Evolutionary conservation across 2,329 filamentous ascomycete species (phyloP), one percentile per base, ranked within the genome.

Genomic region (Alternaria sp.): DNA sequence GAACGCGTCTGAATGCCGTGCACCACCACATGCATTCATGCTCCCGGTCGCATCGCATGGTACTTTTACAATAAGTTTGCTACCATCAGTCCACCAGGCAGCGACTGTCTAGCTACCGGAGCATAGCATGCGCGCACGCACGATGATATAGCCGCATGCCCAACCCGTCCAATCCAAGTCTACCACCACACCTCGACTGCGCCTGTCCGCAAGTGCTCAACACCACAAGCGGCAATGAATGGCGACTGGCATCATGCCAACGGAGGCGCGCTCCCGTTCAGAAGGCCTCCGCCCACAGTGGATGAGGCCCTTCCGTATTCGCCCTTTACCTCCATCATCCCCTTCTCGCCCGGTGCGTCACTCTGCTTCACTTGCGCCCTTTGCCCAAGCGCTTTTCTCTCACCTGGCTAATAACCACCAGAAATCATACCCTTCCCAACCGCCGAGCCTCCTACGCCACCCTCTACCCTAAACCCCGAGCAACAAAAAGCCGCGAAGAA

Each of bases 251-350:
- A 77, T 49, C 73, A 71, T 60, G 67, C 65, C 71, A 75, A 78
- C 68, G 75, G 75, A 44, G 70, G 75, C 12, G 74, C 75, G 21
- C 72, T 80, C 14, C 71, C 76, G 14, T 77, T 77, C 50, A 72
- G 80, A 26, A 54, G 49, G 25, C 78, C 84, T 44, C 82, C 84
- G 21, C 82, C 84, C 11, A 85, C 83, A 4, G 86, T 96, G 12
- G 87, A 90, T 60, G 91, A 96, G 75, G 92, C 92, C 28, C 84
- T 96, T 49, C 91, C 92, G n/a, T 94, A 90, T 80, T 92, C 92
- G 55, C 92, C 93, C 23, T 90, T 95, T 76, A 92, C 90, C 53
- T 93, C 92, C 4, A 90, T 94, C 53, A 86, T 92, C 56, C 92
- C 92, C 3, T 93, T 95, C 79, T 88, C 91, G 78, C 87, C 91